Evolutionary conservation across 257 asterid species (phyloP).

Genomic region (Nicotiana benthamiana): DNA sequence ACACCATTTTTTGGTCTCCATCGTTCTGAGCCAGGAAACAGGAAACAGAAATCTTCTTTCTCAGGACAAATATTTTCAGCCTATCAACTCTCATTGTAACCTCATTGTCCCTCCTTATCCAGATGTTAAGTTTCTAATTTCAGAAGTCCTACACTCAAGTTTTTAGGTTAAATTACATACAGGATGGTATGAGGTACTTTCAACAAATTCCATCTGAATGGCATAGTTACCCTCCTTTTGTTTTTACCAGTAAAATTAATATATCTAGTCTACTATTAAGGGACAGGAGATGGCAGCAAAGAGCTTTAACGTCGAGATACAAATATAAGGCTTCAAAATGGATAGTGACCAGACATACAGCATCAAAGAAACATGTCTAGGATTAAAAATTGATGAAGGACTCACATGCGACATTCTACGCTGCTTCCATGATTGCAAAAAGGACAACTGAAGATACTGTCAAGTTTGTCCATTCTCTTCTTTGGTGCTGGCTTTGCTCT

Average conservation of each 20-base stretch:
- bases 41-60: neutral
- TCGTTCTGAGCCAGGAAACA: neutral
- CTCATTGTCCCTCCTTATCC: neutral
- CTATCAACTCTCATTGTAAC: neutral
- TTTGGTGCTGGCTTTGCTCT: conserved; percentile 14
- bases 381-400: neutral
- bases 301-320: neutral
- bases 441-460: conserved; percentile 17
- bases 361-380: neutral
- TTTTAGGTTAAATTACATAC: neutral
- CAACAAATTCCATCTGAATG: neutral
- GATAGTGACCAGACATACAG: neutral
- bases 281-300: neutral
- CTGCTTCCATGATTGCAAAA: conserved; percentile 13
- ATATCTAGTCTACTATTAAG: neutral
- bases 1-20: neutral
- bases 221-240: neutral
- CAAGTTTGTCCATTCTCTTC: conserved; percentile 21
- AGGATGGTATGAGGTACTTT: neutral
- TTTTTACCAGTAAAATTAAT: neutral
- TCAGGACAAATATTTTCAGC: neutral
- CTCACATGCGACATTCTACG: conserved; percentile 33
- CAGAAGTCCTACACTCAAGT: neutral
- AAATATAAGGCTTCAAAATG: neutral
- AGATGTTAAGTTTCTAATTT: neutral